Evolutionary conservation across 1,284 basidiomycete species (phyloP).

Genomic region (Boletus sp.): DNA sequence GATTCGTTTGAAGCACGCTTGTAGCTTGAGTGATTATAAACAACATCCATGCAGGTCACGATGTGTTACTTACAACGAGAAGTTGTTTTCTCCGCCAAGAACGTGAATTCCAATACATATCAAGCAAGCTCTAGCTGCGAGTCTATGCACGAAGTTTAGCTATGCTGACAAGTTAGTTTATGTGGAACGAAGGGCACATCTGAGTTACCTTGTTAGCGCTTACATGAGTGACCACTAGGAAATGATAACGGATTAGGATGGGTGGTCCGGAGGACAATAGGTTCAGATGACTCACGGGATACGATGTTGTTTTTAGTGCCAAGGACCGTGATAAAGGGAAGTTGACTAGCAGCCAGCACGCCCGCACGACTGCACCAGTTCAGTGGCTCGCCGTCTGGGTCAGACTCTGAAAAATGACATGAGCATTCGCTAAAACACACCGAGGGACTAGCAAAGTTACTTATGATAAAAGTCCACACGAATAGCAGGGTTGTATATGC

Average conservation of each 20-base stretch:
- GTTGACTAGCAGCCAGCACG: slow-evolving; percentile 48
- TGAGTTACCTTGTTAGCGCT: slow-evolving; percentile 48
- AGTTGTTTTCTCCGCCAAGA: slow-evolving; percentile 34
- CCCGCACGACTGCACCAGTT: slow-evolving; percentile 51
- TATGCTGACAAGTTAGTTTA: slow-evolving; percentile 15
- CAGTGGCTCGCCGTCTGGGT: slow-evolving; percentile 36
- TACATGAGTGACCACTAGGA: slow-evolving; percentile 50
- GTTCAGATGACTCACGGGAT: slow-evolving; percentile 38
- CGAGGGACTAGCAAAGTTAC: slow-evolving; percentile 30
- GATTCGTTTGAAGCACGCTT: slow-evolving; percentile 9
- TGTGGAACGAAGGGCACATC: background rate
- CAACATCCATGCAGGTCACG: background rate
- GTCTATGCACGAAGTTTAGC: slow-evolving; percentile 50
- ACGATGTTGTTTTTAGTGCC: slow-evolving; percentile 61
- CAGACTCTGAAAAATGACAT: slow-evolving; percentile 35
- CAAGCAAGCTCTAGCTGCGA: slow-evolving; percentile 42
- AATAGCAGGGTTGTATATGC: slow-evolving; percentile 43
- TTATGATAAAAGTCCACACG: slow-evolving; percentile 47
- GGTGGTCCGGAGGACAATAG: background rate
- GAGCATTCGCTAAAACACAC: background rate
- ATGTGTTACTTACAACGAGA: slow-evolving; percentile 10
- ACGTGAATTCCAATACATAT: slow-evolving; percentile 50
- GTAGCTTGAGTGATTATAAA: slow-evolving; percentile 8
- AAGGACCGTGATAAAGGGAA: slow-evolving; percentile 54
- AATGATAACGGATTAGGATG: background rate